Evolutionary conservation across 2,329 filamentous ascomycete species (phyloP).

Genomic region (Stachybotrys echinatus): DNA sequence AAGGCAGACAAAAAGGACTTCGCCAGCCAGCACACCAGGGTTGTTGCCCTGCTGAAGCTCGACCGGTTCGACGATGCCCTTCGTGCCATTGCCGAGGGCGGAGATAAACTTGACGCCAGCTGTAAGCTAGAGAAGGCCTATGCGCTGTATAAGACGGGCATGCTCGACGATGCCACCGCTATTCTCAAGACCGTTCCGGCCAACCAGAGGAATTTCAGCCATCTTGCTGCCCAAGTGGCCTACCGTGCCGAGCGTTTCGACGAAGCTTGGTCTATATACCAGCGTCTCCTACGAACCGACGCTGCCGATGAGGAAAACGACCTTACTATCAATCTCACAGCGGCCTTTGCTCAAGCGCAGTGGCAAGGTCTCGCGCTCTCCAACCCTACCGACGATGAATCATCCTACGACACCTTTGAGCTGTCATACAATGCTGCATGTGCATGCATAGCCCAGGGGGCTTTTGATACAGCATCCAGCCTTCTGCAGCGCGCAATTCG

Average conservation of each 20-base stretch:
- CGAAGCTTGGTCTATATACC: slow-evolving; percentile 60
- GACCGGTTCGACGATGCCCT: slow-evolving; percentile 67
- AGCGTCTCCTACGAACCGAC: slow-evolving; percentile 43
- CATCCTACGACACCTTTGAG: slow-evolving; percentile 70
- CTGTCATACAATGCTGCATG: slow-evolving; percentile 78
- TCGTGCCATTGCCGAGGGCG: slow-evolving; percentile 59
- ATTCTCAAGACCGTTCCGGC: slow-evolving; percentile 27
- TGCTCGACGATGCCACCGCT: slow-evolving; percentile 58
- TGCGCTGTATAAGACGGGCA: slow-evolving; percentile 75
- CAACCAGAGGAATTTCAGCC: slow-evolving; percentile 33
- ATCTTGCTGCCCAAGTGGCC: slow-evolving; percentile 60
- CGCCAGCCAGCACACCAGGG: slow-evolving; percentile 62
- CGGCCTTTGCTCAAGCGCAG: slow-evolving; percentile 65
- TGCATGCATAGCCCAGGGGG: slow-evolving; percentile 63
- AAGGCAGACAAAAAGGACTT: slow-evolving; percentile 24
- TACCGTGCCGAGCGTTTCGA: slow-evolving; percentile 73
- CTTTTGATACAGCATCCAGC: slow-evolving; percentile 58
- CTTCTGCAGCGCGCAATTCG: slow-evolving; percentile 65
- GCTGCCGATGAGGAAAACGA: slow-evolving; percentile 64
- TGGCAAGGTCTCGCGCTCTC: slow-evolving; percentile 52
- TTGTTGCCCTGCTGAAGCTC: slow-evolving; percentile 25
- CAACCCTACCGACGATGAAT: slow-evolving; percentile 43
- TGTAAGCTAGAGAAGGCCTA: slow-evolving; percentile 71
- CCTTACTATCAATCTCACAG: slow-evolving; percentile 69
- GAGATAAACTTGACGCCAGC: slow-evolving; percentile 52